Conservation (phyloP, 2,329 filamentous ascomycete species). For the Gremmenia infestans region DNA sequence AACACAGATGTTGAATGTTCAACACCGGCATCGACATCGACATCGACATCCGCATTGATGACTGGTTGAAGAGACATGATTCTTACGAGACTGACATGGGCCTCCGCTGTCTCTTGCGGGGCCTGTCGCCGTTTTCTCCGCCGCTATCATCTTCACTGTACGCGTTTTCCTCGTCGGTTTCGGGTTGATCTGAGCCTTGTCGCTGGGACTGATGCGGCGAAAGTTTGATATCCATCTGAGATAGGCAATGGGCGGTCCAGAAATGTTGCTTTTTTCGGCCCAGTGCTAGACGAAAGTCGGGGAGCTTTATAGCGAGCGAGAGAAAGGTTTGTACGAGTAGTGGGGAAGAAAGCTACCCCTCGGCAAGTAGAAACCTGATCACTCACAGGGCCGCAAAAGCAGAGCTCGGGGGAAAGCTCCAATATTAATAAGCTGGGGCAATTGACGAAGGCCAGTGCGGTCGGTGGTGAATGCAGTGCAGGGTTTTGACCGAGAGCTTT, state of each 20-base stretch:
- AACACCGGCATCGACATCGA: slow-evolving; percentile 8
- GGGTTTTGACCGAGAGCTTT: too few species aligned
- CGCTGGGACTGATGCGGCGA: slow-evolving; percentile 24
- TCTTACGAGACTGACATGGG: slow-evolving; percentile 46
- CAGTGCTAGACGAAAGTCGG: slow-evolving; percentile 23
- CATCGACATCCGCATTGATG: slow-evolving; percentile 1
- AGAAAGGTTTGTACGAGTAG: slow-evolving; percentile 7
- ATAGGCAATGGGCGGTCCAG: slow-evolving; percentile 5
- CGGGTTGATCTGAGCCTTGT: slow-evolving; percentile 24
- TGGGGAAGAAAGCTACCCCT: not conserved
- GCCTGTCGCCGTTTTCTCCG: slow-evolving; percentile 30
- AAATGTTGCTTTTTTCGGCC: slow-evolving; percentile 21
- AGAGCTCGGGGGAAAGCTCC: too few species aligned
- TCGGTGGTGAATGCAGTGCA: too few species aligned
- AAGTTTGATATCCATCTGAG: slow-evolving; percentile 28
- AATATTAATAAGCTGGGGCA: too few species aligned
- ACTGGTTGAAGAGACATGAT: slow-evolving; percentile 26
- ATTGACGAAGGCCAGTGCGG: too few species aligned
- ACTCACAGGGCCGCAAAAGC: not conserved
- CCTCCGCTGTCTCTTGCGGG: slow-evolving; percentile 43
- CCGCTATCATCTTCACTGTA: slow-evolving; percentile 29
- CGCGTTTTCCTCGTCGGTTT: slow-evolving; percentile 30
- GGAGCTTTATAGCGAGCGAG: slow-evolving; percentile 20
- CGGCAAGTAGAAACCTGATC: not conserved
- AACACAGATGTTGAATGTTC: slow-evolving; percentile 11